Evolutionary conservation across 345 rosid genomes (phyloP).

Genomic region (Ceriops zippeliana): DNA sequence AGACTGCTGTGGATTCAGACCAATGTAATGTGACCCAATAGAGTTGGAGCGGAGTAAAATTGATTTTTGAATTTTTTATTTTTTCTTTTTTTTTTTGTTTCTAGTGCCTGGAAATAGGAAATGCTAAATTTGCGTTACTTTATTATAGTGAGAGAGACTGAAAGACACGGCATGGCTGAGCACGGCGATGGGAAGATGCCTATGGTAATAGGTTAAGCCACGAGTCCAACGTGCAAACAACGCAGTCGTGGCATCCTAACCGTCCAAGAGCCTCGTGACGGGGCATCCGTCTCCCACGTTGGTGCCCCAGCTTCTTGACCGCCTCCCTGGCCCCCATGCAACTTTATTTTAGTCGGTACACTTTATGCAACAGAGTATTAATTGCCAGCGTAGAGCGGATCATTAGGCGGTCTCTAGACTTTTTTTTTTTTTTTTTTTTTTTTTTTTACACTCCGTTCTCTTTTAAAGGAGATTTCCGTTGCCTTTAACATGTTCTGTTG

Average conservation of each 20-base stretch:
- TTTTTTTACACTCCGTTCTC: no score
- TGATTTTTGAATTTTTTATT: neutral
- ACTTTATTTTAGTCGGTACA: no score
- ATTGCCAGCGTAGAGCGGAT: no score
- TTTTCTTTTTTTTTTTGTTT: neutral
- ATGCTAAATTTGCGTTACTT: neutral
- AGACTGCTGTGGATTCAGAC: neutral
- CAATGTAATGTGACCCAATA: neutral
- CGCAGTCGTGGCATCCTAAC: constrained; percentile 62
- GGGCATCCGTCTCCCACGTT: constrained; percentile 44
- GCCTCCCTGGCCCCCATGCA: no score
- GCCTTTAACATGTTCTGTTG: no score
- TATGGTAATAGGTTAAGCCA: constrained; percentile 37
- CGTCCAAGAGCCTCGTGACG: constrained; percentile 40
- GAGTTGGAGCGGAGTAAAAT: neutral
- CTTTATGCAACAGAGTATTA: no score
- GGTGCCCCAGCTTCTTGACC: neutral
- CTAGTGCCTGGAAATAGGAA: neutral
- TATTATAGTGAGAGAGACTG: neutral
- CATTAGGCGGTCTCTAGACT: no score
- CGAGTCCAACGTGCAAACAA: constrained; percentile 20
- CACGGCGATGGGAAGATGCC: neutral
- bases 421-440: no score
- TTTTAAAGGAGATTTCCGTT: no score
- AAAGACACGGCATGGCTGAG: neutral